A percentile compares a stretch with the other conserved stretches of the same genome.
Conservation (phyloP, 257 asterid species). For the Dorcoceras hygrometricum region DNA sequence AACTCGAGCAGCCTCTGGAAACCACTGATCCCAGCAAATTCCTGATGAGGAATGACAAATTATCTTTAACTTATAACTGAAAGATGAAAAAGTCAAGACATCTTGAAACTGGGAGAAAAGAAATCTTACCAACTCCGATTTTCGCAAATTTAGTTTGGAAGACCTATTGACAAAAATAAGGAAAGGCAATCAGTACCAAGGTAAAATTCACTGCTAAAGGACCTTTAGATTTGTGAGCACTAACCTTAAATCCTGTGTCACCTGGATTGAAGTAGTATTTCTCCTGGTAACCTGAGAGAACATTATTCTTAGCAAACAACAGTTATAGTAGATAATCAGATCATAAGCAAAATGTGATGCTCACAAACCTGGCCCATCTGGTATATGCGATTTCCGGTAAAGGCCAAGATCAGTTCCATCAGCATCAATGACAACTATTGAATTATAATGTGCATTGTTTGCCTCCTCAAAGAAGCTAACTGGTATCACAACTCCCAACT, state of each 20-base stretch:
- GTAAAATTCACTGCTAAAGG: slow-evolving; percentile 21
- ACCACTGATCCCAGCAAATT: slow-evolving; percentile 99
- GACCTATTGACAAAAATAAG: slow-evolving; percentile 48
- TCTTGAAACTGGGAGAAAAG: slow-evolving; percentile 7
- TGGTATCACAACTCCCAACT: slow-evolving; percentile 90
- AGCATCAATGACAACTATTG: slow-evolving; percentile 84
- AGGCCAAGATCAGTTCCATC: slow-evolving; percentile 96
- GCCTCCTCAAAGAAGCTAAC: slow-evolving; percentile 98
- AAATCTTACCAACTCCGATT: slow-evolving; percentile 82
- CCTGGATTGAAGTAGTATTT: slow-evolving; percentile 96
- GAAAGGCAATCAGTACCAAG: slow-evolving; percentile 15
- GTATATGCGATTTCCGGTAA: slow-evolving; percentile 94
- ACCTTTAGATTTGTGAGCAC: slow-evolving; percentile 13
- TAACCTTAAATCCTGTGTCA: slow-evolving; percentile 95
- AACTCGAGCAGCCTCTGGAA: slow-evolving; percentile 98
- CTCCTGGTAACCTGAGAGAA: slow-evolving; percentile 87
- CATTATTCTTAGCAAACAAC: slow-evolving; percentile 18
- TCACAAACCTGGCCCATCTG: slow-evolving; percentile 91
- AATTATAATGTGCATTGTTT: slow-evolving; percentile 95
- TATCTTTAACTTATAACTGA: slow-evolving; percentile 14
- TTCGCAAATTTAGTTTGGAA: slow-evolving; percentile 89
- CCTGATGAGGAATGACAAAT: slow-evolving; percentile 39
- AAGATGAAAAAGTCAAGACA: not conserved
- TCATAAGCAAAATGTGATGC: slow-evolving; percentile 15
- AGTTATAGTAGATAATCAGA: slow-evolving; percentile 12